Evolutionary conservation across 805 yeast genomes (phyloP).

Genomic region (Lipomyces yamadae): DNA sequence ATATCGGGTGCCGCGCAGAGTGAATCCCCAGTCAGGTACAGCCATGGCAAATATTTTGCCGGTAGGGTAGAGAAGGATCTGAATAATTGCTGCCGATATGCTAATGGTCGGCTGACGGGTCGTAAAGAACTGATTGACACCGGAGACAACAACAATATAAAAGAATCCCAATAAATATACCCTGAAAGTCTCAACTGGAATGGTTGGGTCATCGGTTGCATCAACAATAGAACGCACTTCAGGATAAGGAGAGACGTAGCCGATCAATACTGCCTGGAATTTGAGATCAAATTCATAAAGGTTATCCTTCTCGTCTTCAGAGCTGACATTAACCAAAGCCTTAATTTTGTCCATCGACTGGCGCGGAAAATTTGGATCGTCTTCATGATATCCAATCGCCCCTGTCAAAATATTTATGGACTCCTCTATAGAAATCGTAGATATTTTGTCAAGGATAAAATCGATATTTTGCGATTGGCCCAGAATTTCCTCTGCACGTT

Average conservation of each 20-base stretch:
- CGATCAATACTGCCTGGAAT: conserved; percentile 52
- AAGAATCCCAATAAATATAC: conserved; percentile 58
- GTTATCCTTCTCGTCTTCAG: conserved; percentile 14
- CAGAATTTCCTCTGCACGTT: conserved; percentile 25
- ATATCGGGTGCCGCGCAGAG: conserved; percentile 45
- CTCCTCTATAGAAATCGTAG: too few species aligned
- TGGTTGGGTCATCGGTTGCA: conserved; percentile 55
- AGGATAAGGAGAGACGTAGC: conserved; percentile 59
- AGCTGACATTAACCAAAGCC: conserved; percentile 16
- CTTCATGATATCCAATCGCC: conserved; percentile 48
- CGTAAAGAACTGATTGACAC: conserved; percentile 62
- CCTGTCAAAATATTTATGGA: too few species aligned
- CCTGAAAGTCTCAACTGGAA: conserved; percentile 57
- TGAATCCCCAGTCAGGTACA: conserved; percentile 34
- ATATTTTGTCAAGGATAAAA: conserved; percentile 44
- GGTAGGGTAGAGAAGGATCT: conserved; percentile 65
- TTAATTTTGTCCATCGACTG: conserved; percentile 15
- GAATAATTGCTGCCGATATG: conserved; percentile 65
- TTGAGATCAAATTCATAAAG: conserved; percentile 44
- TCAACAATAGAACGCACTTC: conserved; percentile 63
- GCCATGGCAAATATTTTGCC: conserved; percentile 49
- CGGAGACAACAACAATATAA: conserved; percentile 62
- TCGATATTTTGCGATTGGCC: conserved; percentile 34
- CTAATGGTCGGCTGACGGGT: conserved; percentile 60
- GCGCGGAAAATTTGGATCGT: conserved; percentile 55